These are phyloP conservation scores for Cryptosporidium canis DNA, from an alignment of 169 alveolate genomes.

Conservation along the genomic window DNA sequence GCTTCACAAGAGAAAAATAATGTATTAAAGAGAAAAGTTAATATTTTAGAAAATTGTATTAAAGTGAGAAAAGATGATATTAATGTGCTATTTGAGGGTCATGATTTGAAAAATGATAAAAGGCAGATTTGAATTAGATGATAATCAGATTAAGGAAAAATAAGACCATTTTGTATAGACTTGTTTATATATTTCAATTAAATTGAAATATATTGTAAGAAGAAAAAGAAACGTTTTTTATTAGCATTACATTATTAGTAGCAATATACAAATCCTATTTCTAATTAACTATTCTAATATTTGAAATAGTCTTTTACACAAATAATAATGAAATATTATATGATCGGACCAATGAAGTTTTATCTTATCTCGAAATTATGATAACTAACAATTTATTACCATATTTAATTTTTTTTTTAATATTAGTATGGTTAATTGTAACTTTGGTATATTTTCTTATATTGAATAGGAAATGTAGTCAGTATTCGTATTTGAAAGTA, in stretches of 20 bases:
- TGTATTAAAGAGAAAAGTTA: constrained; percentile 22
- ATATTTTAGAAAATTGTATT: constrained; percentile 31
- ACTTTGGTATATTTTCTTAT: background rate
- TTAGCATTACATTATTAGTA: constrained; percentile 67
- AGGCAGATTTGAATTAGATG: too few species aligned
- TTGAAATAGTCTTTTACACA: background rate
- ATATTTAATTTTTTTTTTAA: background rate
- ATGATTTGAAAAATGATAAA: background rate
- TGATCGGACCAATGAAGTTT: background rate
- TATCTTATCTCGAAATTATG: background rate
- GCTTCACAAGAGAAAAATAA: constrained; percentile 1
- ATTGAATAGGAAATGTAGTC: constrained; percentile 59
- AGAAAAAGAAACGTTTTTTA: background rate
- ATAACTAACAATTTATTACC: background rate
- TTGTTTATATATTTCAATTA: background rate
- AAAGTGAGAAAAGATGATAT: constrained; percentile 49
- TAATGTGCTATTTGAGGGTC: background rate
- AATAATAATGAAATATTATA: background rate
- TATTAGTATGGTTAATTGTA: background rate
- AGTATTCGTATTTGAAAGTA: background rate
- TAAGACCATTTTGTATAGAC: background rate
- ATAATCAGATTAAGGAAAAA: too few species aligned
- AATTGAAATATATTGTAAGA: background rate
- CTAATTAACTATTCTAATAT: constrained; percentile 33
- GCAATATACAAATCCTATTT: constrained; percentile 62